Base-by-base conservation (phyloP, 331 rosid species). In the Cucumis variabilis region DNA sequence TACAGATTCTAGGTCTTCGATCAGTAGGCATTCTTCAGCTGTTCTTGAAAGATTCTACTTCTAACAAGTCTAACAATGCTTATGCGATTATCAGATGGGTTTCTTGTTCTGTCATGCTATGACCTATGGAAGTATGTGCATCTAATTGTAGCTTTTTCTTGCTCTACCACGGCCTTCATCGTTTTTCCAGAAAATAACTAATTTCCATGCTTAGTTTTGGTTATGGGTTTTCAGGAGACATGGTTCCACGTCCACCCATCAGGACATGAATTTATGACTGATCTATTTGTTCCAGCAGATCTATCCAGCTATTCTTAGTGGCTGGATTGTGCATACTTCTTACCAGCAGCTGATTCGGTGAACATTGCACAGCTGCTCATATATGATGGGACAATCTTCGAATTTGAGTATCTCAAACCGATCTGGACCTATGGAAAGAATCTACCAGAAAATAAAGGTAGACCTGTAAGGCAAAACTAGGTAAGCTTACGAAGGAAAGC, bases 251-350 rank as follows among this genome's bases (percentile, higher is more conserved):
- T 79, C 88, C 92, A 68, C 84, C 83, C 83, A 62, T 90, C 95
- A 1, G 91, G 94, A 88, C 89, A 90, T 58, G 95, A 82, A 81
- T 51, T 86, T 44, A 92, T 77, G 87, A 83, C 88, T 12, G 80
- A 71, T 50, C 90, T 86, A 63, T 94, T 91, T 2, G 85, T 68
- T 88, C 88, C 88, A 23, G 85, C 87, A 63, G 95, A 80, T 88
- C 93, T 96, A 89, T 91, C 95, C 75, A 90, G 82, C 88, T 91
- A 94, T 87, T 90, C 96, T 11, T 94, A 94, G 87, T 93, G 99
- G 89, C 99, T 96, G 88, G 98, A 94, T 86, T 94, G 96, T 28
- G 96, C 99, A 65, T 95, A 95, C 88, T 92, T 93, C 87, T 97
- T 95, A 87, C 94, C 96, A 0, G 94, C 96, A 1, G 92, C 93